Evolutionary conservation across 495 filamentous ascomycete species (phyloP).

Genomic region (Cryomyces minteri): DNA sequence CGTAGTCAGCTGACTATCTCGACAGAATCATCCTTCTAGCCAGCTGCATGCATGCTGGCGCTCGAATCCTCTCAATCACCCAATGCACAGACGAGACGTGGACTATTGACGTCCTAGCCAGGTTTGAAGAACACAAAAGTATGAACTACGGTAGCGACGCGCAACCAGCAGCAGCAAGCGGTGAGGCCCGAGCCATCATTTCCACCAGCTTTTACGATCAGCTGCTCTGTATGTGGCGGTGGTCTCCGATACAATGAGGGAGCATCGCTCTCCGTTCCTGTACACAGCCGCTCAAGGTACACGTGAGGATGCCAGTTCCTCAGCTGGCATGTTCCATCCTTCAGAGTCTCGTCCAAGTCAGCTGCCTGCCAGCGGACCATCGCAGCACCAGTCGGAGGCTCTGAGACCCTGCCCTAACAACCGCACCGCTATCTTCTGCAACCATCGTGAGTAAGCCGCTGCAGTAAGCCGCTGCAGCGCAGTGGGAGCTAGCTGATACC

Average conservation of each 20-base stretch:
- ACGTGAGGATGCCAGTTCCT: no score
- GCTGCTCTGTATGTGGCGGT: constrained; percentile 57
- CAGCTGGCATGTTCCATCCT: no score
- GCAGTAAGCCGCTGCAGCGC: no score
- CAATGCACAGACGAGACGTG: constrained; percentile 21
- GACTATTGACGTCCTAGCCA: constrained; percentile 45
- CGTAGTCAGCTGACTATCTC: constrained; percentile 21
- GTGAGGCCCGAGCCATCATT: constrained; percentile 23
- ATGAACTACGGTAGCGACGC: constrained; percentile 91
- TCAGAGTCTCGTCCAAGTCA: no score
- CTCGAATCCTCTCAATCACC: constrained; percentile 41
- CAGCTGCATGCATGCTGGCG: constrained; percentile 87
- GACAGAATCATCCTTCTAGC: constrained; percentile 39
- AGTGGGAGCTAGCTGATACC: no score
- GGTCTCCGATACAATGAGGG: background rate
- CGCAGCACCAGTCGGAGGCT: no score
- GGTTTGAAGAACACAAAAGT: constrained; percentile 75
- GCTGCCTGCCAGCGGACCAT: no score
- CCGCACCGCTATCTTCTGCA: no score
- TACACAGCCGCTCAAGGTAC: no score
- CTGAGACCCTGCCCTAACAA: no score
- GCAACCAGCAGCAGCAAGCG: constrained; percentile 21
- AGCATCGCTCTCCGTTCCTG: no score
- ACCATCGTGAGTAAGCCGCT: no score
- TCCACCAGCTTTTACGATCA: constrained; percentile 87